Evolutionary conservation across 495 filamentous ascomycete species (phyloP).

Genomic region (Letharia columbiana): DNA sequence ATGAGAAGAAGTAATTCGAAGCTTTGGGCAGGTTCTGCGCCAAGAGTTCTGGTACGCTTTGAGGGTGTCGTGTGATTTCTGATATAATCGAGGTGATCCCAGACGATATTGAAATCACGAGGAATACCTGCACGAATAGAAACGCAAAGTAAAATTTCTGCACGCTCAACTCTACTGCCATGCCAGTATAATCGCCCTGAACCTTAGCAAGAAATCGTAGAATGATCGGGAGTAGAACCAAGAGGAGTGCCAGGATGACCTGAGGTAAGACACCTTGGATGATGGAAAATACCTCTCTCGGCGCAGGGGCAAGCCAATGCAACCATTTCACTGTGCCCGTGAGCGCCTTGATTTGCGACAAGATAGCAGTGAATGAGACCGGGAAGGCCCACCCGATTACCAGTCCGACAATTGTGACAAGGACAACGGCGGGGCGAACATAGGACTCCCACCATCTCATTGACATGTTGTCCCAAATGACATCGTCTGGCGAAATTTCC

Average conservation of each 20-base stretch:
- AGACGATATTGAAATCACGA: constrained; percentile 84
- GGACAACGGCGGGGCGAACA: constrained; percentile 58
- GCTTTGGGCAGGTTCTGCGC: constrained; percentile 79
- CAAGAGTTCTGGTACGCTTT: constrained; percentile 55
- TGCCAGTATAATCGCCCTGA: constrained; percentile 78
- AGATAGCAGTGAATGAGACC: constrained; percentile 73
- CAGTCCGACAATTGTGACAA: constrained; percentile 61
- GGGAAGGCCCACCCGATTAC: constrained; percentile 87
- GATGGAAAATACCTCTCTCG: constrained; percentile 57
- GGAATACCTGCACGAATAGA: constrained; percentile 89
- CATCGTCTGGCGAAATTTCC: constrained; percentile 88
- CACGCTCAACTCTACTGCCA: constrained; percentile 68
- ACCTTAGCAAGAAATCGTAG: constrained; percentile 64
- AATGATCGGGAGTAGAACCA: constrained; percentile 71
- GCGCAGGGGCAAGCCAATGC: constrained; percentile 54
- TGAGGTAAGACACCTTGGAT: constrained; percentile 84
- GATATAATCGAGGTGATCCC: constrained; percentile 61
- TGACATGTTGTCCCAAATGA: constrained; percentile 97
- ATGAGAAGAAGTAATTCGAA: constrained; percentile 95
- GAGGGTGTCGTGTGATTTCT: constrained; percentile 19
- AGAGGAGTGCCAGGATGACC: constrained; percentile 64
- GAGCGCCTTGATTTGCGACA: constrained; percentile 67
- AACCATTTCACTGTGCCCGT: constrained; percentile 58
- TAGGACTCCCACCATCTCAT: constrained; percentile 93
- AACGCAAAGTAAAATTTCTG: constrained; percentile 93